Evolutionary conservation across 768 basidiomycete genomes (phyloP).

Genomic region (Saitozyma sp.): DNA sequence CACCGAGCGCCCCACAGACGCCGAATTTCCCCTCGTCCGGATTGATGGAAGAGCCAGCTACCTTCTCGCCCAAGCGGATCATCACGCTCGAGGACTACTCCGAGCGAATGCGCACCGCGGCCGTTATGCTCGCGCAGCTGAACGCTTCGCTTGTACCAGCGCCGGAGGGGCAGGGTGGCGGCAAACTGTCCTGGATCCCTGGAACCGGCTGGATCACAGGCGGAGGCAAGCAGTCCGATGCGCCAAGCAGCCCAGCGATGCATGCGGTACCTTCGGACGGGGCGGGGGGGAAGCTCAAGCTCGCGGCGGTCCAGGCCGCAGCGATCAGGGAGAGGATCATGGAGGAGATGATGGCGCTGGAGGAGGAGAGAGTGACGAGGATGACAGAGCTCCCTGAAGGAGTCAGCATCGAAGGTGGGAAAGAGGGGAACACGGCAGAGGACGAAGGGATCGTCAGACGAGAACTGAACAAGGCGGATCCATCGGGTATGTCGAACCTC

Average conservation of each 20-base stretch:
- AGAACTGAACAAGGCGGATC: conserved; percentile 92
- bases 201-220: conserved; percentile 61
- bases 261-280: conserved; percentile 27
- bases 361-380: conserved; percentile 93
- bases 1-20: conserved; percentile 7
- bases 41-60: neutral
- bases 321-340: conserved; percentile 94
- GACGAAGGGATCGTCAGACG: conserved; percentile 91
- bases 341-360: conserved; percentile 95
- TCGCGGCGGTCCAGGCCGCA: conserved; percentile 68
- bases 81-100: conserved; percentile 96
- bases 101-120: conserved; percentile 96
- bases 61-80: conserved; percentile 41
- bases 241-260: conserved; percentile 6
- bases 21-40: conserved; percentile 3
- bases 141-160: conserved; percentile 61
- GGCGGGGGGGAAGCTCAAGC: conserved; percentile 71
- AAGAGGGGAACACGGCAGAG: conserved; percentile 62
- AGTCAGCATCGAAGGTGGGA: conserved; percentile 10
- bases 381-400: conserved; percentile 61
- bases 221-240: neutral
- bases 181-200: conserved; percentile 60
- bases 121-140: conserved; percentile 95
- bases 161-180: conserved; percentile 35
- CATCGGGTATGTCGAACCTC: conserved; percentile 62